Evolutionary conservation across 805 yeast species (phyloP).

Genomic region (Ogataea methylovora): DNA sequence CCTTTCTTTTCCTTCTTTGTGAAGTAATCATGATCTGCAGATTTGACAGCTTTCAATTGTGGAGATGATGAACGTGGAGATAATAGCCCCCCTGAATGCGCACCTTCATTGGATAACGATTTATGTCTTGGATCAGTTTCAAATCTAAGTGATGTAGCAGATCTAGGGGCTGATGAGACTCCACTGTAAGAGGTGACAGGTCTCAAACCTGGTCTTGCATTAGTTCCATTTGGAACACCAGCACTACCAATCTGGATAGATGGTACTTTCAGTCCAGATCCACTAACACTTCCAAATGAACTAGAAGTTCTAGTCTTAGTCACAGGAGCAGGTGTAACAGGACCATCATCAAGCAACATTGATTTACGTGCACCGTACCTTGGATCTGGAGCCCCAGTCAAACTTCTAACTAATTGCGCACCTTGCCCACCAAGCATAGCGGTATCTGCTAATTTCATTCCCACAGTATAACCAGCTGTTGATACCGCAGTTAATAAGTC

Average conservation of each 20-base stretch:
- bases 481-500: constrained; percentile 22
- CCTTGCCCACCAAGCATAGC: constrained; percentile 29
- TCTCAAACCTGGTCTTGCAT: constrained; percentile 4
- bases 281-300: no score
- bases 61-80: constrained; percentile 3
- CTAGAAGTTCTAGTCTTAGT: background rate
- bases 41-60: constrained; percentile 3
- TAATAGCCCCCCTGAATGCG: no score
- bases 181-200: constrained; percentile 5
- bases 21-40: constrained; percentile 2
- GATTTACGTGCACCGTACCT: constrained; percentile 17
- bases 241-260: constrained; percentile 6
- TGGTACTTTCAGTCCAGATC: constrained; percentile 12
- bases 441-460: constrained; percentile 27
- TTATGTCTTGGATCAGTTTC: background rate
- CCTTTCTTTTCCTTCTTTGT: constrained; percentile 7
- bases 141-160: constrained; percentile 14
- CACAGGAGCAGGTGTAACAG: background rate
- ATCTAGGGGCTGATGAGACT: constrained; percentile 13
- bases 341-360: constrained; percentile 19
- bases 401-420: constrained; percentile 31
- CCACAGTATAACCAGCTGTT: constrained; percentile 24
- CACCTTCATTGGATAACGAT: no score
- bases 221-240: constrained; percentile 9
- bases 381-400: constrained; percentile 34